phyloP scores from a whole-genome alignment of 345 rosid species.

The thale cress (Arabidopsis thaliana) region DNA sequence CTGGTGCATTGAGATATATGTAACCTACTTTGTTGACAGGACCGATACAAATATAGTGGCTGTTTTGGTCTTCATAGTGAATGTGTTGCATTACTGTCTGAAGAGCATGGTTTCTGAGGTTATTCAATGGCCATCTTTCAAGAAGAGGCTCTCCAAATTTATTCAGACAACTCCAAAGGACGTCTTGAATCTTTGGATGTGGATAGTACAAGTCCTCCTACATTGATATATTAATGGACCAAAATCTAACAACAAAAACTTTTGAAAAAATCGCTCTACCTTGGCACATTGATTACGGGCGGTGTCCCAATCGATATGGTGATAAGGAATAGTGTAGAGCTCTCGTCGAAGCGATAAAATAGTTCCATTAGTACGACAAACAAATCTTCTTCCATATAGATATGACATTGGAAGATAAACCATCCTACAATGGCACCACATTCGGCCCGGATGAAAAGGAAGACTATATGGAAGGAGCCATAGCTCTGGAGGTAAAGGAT shows the following conservation, averaged over 20 bases:
- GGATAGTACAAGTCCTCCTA: constrained; percentile 56
- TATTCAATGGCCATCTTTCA: constrained; percentile 52
- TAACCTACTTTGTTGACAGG: constrained; percentile 47
- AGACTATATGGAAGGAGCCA: constrained; percentile 56
- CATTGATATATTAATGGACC: neutral
- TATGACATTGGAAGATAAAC: constrained; percentile 62
- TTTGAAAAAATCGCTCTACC: neutral
- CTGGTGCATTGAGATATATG: neutral
- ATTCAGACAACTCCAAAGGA: constrained; percentile 51
- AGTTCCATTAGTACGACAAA: constrained; percentile 49
- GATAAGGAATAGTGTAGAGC: constrained; percentile 57
- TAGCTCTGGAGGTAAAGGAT: constrained; percentile 66
- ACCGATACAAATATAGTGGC: constrained; percentile 54
- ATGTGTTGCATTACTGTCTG: constrained; percentile 46
- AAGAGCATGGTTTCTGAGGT: constrained; percentile 48
- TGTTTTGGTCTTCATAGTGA: constrained; percentile 54
- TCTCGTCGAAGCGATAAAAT: constrained; percentile 60
- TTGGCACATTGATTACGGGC: constrained; percentile 57
- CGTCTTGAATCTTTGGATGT: constrained; percentile 50
- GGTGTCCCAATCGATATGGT: constrained; percentile 57
- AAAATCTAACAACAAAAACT: neutral
- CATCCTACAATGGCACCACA: constrained; percentile 41
- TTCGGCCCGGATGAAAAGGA: constrained; percentile 40
- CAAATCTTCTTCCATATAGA: constrained; percentile 66
- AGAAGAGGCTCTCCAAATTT: constrained; percentile 51